Base-by-base conservation (phyloP, 306 rosid genomes). In the Quercus ilex region DNA sequence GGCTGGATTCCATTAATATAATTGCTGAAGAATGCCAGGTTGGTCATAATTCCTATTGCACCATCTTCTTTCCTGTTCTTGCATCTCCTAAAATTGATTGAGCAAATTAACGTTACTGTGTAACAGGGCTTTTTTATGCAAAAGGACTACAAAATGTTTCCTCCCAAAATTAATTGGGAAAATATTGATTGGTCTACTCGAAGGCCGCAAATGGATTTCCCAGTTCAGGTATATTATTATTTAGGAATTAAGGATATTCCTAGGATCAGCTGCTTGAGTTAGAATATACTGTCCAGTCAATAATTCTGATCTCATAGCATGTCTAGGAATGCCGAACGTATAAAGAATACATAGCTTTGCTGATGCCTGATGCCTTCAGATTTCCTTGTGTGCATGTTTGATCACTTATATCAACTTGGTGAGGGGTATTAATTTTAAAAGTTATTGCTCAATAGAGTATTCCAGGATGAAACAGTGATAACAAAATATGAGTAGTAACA, bases 131-230 rank as follows among this genome's bases (percentile, higher is more conserved):
- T 95, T 90, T 95, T 95, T 81, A 91, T 92, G 99, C 99, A 95
- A 88, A 92, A 84, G 68, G 99, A 95, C 90, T 95, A 95, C 90
- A 95, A 95, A 90, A 92, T 95, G 97, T 92, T 92, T 86, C 99
- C 98, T 53, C 98, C 99, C 70, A 84, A 93, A 1, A 95, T 95
- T 69, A 80, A 91, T 89, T 95, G 99, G 99, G 92, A 92, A 23
- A 95, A 92, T 72, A 95, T 95, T 46, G 51, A 90, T 80, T 95
- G 99, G 99, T 86, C 93, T 8, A 90, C 87, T 58, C 80, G 99
- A 87, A 88, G 85, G 71, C 97, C 99, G 0, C 98, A 92, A 84
- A 95, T 95, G 99, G 99, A 95, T 83, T 92, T 95, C 83, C 98
- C 99, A 10, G 93, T 95, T 84, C 99, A 95, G 99, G 98, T 94